Conservation (phyloP, 2,329 filamentous ascomycete genomes). For the Penicillium sp. region DNA sequence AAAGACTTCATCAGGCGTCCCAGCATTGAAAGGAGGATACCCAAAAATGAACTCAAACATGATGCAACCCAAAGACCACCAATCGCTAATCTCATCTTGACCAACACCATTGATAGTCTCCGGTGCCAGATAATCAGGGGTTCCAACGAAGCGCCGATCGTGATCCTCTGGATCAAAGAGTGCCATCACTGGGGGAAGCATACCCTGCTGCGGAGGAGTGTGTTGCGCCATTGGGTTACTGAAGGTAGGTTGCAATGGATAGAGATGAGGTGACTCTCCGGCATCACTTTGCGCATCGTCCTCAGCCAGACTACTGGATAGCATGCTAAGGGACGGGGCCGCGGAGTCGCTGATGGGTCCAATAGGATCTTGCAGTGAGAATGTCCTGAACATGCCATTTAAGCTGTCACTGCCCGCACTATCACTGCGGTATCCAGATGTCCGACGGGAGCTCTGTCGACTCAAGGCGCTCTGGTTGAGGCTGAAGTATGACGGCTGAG, state of each 20-base stretch:
- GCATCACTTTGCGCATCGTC: conserved; percentile 71
- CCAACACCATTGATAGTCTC: conserved; percentile 94
- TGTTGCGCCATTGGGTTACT: conserved; percentile 48
- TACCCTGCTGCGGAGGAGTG: conserved; percentile 59
- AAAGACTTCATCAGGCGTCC: conserved; percentile 88
- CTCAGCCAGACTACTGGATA: conserved; percentile 59
- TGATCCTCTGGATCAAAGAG: conserved; percentile 94
- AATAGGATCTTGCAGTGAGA: conserved; percentile 68
- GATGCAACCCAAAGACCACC: conserved; percentile 99
- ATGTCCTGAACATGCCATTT: conserved; percentile 74
- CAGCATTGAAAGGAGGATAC: conserved; percentile 87
- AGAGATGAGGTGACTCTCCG: conserved; percentile 74
- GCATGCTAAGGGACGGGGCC: conserved; percentile 35
- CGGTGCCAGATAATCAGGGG: conserved; percentile 92
- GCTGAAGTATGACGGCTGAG: conserved; percentile 91
- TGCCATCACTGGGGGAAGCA: conserved; percentile 90
- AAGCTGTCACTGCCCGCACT: conserved; percentile 87
- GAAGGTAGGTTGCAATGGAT: conserved; percentile 59
- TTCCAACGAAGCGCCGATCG: conserved; percentile 90
- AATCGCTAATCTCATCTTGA: conserved; percentile 97
- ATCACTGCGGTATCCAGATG: conserved; percentile 84
- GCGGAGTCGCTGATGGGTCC: conserved; percentile 52
- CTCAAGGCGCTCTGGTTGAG: conserved; percentile 53
- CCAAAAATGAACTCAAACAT: conserved; percentile 95
- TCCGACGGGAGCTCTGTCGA: conserved; percentile 63